Evolutionary conservation across 2,329 filamentous ascomycete species (phyloP), one percentile per base, ranked within the genome.

Genomic region (Endoconidiophora polonica): DNA sequence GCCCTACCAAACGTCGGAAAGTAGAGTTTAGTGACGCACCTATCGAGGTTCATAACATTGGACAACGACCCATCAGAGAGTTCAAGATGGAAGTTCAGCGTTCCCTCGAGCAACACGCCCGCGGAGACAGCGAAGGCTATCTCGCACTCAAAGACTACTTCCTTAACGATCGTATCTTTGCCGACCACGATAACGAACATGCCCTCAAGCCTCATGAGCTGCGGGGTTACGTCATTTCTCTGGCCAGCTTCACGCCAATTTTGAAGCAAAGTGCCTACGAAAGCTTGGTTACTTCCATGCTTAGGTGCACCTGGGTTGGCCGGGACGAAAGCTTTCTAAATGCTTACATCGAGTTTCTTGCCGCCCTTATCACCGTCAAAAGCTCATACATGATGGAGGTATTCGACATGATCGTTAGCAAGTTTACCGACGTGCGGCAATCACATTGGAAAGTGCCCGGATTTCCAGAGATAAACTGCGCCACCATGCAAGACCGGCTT

Each of bases 341-440:
- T 57, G 74, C 77, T 47, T 87, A 84, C 60, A 71, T 74, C 50
- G 72, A 79, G 58, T 82, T 86, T 57, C 65, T 86, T 22, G 75
- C 76, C 16, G 77, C 79, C 37, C 68, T 98, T 43, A 78, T 87
- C 48, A 93, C 85, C 54, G 83, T 87, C 0, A 86, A 95, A 59
- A 81, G 84, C 42, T 79, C 77, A 12, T 93, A 86, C 63, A 74
- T 93, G 33, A 73, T 72, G 20, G 71, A 77, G 18, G 79, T 94
- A 38, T 72, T 95, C 52, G 73, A 77, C 52, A 90, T 86, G 77
- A 73, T 96, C 53, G 80, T 94, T 50, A 75, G 79, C 54, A 81
- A 86, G 61, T 85, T 98, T 59, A 72, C 75, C 52, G 74, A 68
- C 46, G 68, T 65, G 36, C 65, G 66, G 46, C 58, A 67, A 16